A percentile compares a stretch with the other conserved stretches of the same genome.
Evolutionary conservation across 768 basidiomycete species (phyloP).

Genomic region (Suillus subaureus): DNA sequence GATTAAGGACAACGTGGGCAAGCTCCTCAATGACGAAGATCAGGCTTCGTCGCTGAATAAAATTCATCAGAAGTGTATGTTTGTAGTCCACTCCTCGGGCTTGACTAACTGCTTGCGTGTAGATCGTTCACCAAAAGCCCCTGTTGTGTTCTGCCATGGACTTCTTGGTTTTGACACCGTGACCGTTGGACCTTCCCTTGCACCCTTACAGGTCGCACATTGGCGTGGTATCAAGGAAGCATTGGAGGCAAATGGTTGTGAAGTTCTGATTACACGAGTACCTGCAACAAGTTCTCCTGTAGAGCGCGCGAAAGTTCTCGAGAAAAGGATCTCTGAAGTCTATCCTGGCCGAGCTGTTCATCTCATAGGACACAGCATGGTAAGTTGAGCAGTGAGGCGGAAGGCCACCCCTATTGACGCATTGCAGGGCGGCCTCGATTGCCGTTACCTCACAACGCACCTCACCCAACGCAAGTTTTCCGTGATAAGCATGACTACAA

Average conservation of each 20-base stretch:
- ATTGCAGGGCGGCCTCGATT: constrained; percentile 88
- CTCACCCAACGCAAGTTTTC: constrained; percentile 76
- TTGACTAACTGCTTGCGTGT: constrained; percentile 11
- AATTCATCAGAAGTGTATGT: constrained; percentile 57
- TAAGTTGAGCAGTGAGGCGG: constrained; percentile 28
- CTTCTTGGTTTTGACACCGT: constrained; percentile 88
- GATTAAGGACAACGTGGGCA: constrained; percentile 45
- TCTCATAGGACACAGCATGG: constrained; percentile 87
- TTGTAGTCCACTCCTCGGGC: background rate
- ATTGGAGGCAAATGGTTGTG: constrained; percentile 82
- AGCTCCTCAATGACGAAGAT: constrained; percentile 55
- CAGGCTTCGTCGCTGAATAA: constrained; percentile 44
- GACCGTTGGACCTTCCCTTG: constrained; percentile 74
- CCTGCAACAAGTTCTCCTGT: constrained; percentile 89
- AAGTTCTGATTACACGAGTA: constrained; percentile 92
- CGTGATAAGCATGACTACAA: constrained; percentile 88
- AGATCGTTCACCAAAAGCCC: constrained; percentile 82
- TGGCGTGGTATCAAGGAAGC: constrained; percentile 98
- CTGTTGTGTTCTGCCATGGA: constrained; percentile 95
- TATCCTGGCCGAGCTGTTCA: constrained; percentile 88
- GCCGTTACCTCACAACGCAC: constrained; percentile 84
- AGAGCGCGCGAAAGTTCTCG: constrained; percentile 90
- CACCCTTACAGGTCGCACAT: constrained; percentile 85
- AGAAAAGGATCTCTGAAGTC: constrained; percentile 72
- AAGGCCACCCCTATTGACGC: constrained; percentile 3